Evolutionary conservation across 768 basidiomycete genomes (phyloP), one percentile per base, ranked within the genome.

Genomic region (Gymnopilus junonius): DNA sequence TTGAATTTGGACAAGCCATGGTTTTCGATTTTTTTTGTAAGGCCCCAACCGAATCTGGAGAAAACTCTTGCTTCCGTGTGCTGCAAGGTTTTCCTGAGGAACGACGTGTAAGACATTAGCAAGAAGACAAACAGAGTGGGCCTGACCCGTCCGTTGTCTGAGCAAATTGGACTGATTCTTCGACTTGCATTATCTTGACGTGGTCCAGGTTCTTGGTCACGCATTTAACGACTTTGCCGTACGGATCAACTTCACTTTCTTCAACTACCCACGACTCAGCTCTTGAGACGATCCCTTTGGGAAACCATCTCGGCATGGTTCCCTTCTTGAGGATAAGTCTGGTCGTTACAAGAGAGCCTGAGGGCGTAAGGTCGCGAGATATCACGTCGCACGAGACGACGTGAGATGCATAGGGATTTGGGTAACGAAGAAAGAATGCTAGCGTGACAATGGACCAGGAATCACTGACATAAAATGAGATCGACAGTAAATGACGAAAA

Each of bases 371-470:
- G 20, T 78, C 82, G 67, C 96, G 92, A 58, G 93, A 92, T 67
- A 99, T 88, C 71, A 98, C 95, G 80, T 98, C 96, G 83, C 94
- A 96, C 4, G 95, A 95, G 67, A 96, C 78, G 75, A 99, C 91
- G 79, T 99, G 96, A 37, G 92, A 82, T 6, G 96, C 93, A 71
- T 94, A 94, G 53, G 96, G 95, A 74, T 97, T 98, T 3, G 96
- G 96, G 77, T 97, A 99, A 65, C 96, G 91, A 62, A 97, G 81
- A 74, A 96, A 96, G 82, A 92, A 97, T 12, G 96, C 96, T 66
- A 97, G 83, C 20, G 96, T 88, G 62, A 97, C 93, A 68, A 93
- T 96, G 61, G 93, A 83, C 88, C 96, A 95, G 75, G 95, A 87
- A 86, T 97, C 94, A 83, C 95, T 95, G 69, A 15, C 64, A 27